phyloP scores from a whole-genome alignment of 768 basidiomycete species.

The Rickenella mellea region DNA sequence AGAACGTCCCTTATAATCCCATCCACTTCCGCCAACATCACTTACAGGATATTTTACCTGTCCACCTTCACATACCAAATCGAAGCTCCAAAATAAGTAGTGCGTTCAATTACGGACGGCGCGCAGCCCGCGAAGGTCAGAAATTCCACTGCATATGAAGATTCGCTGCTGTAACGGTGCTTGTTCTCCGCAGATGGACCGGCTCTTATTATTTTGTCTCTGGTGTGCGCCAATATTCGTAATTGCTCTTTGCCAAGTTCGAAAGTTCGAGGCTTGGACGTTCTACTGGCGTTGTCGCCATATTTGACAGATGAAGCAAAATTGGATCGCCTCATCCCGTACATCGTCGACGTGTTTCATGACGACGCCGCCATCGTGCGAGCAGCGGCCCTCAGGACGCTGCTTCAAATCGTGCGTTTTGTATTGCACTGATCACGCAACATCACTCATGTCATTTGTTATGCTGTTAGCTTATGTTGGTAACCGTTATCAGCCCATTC shows the following conservation, averaged over 20 bases:
- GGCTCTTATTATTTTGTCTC: constrained; percentile 77
- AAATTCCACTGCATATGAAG: neutral
- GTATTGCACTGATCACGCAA: neutral
- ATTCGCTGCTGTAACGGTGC: neutral
- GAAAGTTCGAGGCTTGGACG: constrained; percentile 75
- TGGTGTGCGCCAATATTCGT: constrained; percentile 82
- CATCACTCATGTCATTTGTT: constrained; percentile 16
- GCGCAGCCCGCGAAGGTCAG: neutral
- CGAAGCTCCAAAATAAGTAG: too few relatives aligned
- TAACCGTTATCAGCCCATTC: constrained; percentile 58
- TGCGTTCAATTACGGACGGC: neutral
- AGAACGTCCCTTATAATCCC: neutral
- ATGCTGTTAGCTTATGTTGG: constrained; percentile 41
- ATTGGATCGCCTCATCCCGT: constrained; percentile 87
- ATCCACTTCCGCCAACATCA: neutral
- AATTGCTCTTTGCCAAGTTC: constrained; percentile 82
- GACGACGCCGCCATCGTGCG: constrained; percentile 83
- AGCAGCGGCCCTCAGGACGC: constrained; percentile 63
- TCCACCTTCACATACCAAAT: neutral
- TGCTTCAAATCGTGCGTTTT: constrained; percentile 72
- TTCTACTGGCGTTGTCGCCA: constrained; percentile 71
- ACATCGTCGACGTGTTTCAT: constrained; percentile 78
- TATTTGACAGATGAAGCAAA: constrained; percentile 93
- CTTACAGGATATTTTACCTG: neutral
- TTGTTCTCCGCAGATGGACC: constrained; percentile 64